A percentile compares a stretch with the other conserved stretches of the same genome.
Evolutionary conservation across 2,329 filamentous ascomycete species (phyloP).

Genomic region (Xylaria sp.): DNA sequence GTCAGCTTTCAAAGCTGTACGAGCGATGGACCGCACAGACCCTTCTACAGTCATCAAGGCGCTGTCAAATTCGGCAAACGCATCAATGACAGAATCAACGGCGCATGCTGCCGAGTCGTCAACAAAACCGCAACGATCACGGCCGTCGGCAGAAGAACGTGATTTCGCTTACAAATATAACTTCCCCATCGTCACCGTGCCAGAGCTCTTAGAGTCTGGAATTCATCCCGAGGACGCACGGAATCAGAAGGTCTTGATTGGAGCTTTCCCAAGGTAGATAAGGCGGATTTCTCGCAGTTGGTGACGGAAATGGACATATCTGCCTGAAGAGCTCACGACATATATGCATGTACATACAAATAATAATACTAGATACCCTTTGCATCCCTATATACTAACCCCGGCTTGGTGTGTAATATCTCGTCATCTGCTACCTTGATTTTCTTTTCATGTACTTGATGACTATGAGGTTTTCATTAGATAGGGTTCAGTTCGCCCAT

Average conservation of each 20-base stretch:
- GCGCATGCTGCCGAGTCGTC: not conserved
- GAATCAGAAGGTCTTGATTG: constrained; percentile 30
- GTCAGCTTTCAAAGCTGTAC: constrained; percentile 6
- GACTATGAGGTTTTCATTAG: too few species aligned
- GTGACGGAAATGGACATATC: not conserved
- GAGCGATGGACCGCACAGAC: not conserved
- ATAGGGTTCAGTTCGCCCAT: too few species aligned
- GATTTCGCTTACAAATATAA: constrained; percentile 30
- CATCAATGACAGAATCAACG: not conserved
- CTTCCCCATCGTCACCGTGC: constrained; percentile 21
- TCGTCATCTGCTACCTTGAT: too few species aligned
- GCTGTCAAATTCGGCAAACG: not conserved
- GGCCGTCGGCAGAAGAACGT: constrained; percentile 15
- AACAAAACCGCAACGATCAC: not conserved
- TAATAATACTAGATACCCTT: constrained; percentile 23
- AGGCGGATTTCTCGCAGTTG: not conserved
- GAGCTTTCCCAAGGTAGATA: constrained; percentile 22
- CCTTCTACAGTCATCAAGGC: constrained; percentile 8
- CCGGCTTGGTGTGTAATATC: too few species aligned
- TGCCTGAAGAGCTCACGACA: not conserved
- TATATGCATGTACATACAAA: not conserved
- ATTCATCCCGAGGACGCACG: constrained; percentile 29
- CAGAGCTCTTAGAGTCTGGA: constrained; percentile 19
- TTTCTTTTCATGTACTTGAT: not conserved
- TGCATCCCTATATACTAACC: not conserved